A percentile compares a stretch with the other conserved stretches of the same genome.
Evolutionary conservation across 2,329 filamentous ascomycete species (phyloP).

Genomic region (Monilinia laxa): DNA sequence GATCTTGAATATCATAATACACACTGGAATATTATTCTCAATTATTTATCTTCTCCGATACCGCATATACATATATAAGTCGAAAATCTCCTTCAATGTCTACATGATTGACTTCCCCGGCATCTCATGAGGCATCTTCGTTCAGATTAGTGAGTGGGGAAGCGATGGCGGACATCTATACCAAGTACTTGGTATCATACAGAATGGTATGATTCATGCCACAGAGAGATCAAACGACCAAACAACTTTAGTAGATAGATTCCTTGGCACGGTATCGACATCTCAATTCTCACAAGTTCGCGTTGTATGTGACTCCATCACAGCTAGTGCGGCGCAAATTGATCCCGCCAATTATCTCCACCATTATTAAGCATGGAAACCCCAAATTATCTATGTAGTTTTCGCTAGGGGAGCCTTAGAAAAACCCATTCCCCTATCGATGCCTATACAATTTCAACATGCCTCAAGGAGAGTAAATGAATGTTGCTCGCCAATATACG

Average conservation of each 20-base stretch:
- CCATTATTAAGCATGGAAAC: conserved; percentile 20
- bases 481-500: conserved; percentile 21
- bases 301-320: conserved; percentile 19
- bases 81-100: conserved; percentile 17
- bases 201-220: conserved; percentile 23
- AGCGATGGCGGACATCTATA: conserved; percentile 21
- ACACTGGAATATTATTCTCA: neutral
- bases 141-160: conserved; percentile 21
- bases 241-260: conserved; percentile 1
- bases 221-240: conserved; percentile 22
- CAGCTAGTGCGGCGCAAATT: conserved; percentile 15
- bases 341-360: conserved; percentile 17
- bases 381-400: conserved; percentile 2
- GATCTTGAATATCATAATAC: neutral
- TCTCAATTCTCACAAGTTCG: conserved; percentile 18
- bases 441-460: conserved; percentile 3
- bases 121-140: conserved; percentile 20
- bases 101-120: conserved; percentile 23
- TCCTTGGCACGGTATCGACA: conserved; percentile 22
- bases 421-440: conserved; percentile 4
- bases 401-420: conserved; percentile 6
- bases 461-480: neutral
- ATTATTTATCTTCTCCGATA: neutral
- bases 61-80: neutral
- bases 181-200: conserved; percentile 23